Base-by-base conservation (phyloP, 257 asterid genomes). In the Craterostigma plantagineum region DNA sequence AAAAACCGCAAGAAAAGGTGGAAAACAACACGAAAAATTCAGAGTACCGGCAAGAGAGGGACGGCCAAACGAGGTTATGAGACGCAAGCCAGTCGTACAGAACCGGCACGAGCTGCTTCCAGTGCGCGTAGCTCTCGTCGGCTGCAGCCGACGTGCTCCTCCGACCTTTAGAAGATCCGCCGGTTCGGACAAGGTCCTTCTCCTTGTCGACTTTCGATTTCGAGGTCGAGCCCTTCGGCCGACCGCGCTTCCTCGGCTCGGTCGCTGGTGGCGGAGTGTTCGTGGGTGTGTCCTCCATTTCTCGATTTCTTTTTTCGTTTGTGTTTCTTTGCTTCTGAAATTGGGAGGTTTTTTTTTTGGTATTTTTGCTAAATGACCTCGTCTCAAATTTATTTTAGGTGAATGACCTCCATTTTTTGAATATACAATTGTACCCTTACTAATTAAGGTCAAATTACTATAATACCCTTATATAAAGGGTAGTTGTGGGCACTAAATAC, bases 51-150 rank as follows among this genome's bases (percentile, higher is more conserved):
- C 81, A 76, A 38, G 79, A 72, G 59, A 72, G 79, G 51, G 79
- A 72, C 14, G 87, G 81, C 87, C 87, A 72, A 7, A 60, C 51
- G 9, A 59, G 64, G 55, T 70, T 76, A 52, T 76, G 78, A 33
- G 75, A 71, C n/a, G 86, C 68, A 27, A 75, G 66, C 87, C 81
- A 76, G 63, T 76, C 87, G 7, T 76, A 76, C 7, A 87, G 86
- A 18, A 82, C 76, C 14, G 95, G 93, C 7, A 90, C 95, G 7
- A 83, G 69, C 27, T 66, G 60, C 69, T 90, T 90, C 98, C 98
- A 90, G 67, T 79, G 90, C 14, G 67, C 60, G 65, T 90, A 90
- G 43, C 69, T 73, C 67, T 76, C 93, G 59, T 82, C 98, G 0
- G 67, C 63, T 13, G 66, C 66, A 9, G 74, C 63, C 0, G 70